Percentiles rank a stretch among this genome's conserved stretches.
Conservation (phyloP, 2,329 filamentous ascomycete species). For the Fusarium illudens region DNA sequence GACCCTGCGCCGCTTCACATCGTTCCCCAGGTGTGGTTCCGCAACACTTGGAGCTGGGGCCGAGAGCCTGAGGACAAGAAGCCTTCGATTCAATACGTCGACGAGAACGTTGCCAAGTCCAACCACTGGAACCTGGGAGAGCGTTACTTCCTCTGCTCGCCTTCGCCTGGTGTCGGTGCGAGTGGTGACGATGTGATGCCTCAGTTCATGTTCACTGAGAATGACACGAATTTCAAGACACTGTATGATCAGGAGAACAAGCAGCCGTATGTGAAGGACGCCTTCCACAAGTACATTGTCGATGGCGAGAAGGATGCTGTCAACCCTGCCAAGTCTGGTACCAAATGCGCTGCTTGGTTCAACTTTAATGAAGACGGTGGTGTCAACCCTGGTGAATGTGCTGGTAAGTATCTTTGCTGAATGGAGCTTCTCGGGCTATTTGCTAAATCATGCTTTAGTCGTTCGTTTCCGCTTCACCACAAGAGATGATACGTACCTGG, state of each 20-base stretch:
- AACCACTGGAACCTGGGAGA: constrained; percentile 83
- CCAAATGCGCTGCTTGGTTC: constrained; percentile 92
- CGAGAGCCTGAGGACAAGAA: constrained; percentile 78
- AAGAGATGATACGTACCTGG: constrained; percentile 78
- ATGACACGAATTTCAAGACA: constrained; percentile 85
- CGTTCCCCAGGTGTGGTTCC: constrained; percentile 93
- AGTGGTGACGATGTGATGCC: constrained; percentile 86
- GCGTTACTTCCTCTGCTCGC: constrained; percentile 84
- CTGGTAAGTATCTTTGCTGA: constrained; percentile 64
- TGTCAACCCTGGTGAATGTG: constrained; percentile 89
- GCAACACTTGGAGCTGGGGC: constrained; percentile 97
- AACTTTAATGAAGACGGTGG: constrained; percentile 89
- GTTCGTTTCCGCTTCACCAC: constrained; percentile 90
- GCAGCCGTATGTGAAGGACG: constrained; percentile 90
- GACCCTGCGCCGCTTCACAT: constrained; percentile 93
- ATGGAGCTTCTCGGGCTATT: constrained; percentile 46
- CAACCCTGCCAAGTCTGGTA: constrained; percentile 82
- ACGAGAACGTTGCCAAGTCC: constrained; percentile 76
- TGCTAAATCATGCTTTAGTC: constrained; percentile 57
- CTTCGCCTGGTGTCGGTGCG: constrained; percentile 84
- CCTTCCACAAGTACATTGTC: constrained; percentile 89
- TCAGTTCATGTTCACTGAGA: constrained; percentile 89
- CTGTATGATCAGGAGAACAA: constrained; percentile 83
- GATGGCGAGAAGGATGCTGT: constrained; percentile 80
- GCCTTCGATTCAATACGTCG: constrained; percentile 75